Evolutionary conservation across 2,329 filamentous ascomycete species (phyloP), one percentile per base, ranked within the genome.

Genomic region (Stromatinia cepivora): DNA sequence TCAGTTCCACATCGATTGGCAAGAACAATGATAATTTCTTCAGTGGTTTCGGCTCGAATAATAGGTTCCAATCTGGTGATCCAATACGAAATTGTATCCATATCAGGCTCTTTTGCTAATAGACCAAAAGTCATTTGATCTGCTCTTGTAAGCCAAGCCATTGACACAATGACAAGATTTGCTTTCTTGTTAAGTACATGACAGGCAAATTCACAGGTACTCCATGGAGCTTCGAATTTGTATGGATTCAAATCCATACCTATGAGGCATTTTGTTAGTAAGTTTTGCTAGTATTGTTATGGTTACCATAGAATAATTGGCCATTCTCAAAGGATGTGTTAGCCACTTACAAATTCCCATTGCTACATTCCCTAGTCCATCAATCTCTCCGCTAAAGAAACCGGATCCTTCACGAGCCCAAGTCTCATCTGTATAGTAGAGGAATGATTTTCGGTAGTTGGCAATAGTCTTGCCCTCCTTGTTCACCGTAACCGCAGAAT

Each of bases 21-120:
- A 72, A 93, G 85, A 0, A 94, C 83, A 0, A 94, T 82, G 50
- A 92, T 86, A 25, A 90, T 84, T 69, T 92, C 89, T 0, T 86
- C 84, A 0, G 82, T 75, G 0, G 71, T 80, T 2, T 87, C 82
- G 0, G 80, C 76, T 13, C 84, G 81, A 42, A 90, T 87, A 0
- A 90, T 67, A 0, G 92, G 92, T 68, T 90, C 88, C 5, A 94
- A 82, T 0, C 92, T 84, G 25, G 87, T 85, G 0, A 92, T 81
- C 92, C 92, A 94, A 75, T 94, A 94, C 0, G 86, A 85, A 11
- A 94, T 77, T 0, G 91, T 93, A 34, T 92, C 87, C 80, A 91
- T 84, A 72, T 94, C 91, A 0, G 91, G 90, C 63, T 88, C 85
- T 0, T 83, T 77, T 0, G 86, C 86, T 72, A 72, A 81, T 39